Evolutionary conservation across 768 basidiomycete genomes (phyloP), one percentile per base, ranked within the genome.

Genomic region (Tephrocybe sp.): DNA sequence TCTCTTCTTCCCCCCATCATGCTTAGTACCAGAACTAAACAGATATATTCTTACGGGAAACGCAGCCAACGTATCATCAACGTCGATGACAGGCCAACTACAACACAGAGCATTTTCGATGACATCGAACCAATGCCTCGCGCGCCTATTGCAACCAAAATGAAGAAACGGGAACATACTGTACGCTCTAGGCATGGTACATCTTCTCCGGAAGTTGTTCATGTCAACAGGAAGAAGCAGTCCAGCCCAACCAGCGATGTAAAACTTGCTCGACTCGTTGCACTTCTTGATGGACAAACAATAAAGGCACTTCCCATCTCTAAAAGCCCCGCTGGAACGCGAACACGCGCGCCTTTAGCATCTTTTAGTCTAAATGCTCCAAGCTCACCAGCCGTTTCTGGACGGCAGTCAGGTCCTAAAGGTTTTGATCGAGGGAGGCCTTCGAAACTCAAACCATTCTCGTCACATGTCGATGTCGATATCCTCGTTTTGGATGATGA

Each of bases 1-100:
- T 54, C 56, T 42, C 39, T 57, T 20, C 45, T 48, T 16, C 22
- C 61, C 17, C 45, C 56, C 38, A 44, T 60, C 42, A 85, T 86
- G 85, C 72, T 84, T 14, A 74, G 82, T 20, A 59, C 78, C 51
- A 78, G 73, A 57, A 87, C 85, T 5, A 85, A 84, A 62, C 81
- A 84, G 59, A 76, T 87, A 42, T 78, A 74, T 45, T 70, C 82
- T 17, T 87, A 87, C 58, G 85, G 85, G 17, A 79, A 80, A 57
- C 80, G 85, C 53, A 72, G 72, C 35, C 76, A 77, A 47, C 81
- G 85, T 34, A 74, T 86, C n/a, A 72, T 87, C 57, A 75, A 73
- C 51, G 73, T 71, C 38, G 71, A 73, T 42, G 64, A 68, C 47
- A 64, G 65, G 48, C 64, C 63, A 45, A 54, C 58, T 30, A 66